phyloP scores from a whole-genome alignment of 768 basidiomycete genomes.

The Boletus sensibilis region DNA sequence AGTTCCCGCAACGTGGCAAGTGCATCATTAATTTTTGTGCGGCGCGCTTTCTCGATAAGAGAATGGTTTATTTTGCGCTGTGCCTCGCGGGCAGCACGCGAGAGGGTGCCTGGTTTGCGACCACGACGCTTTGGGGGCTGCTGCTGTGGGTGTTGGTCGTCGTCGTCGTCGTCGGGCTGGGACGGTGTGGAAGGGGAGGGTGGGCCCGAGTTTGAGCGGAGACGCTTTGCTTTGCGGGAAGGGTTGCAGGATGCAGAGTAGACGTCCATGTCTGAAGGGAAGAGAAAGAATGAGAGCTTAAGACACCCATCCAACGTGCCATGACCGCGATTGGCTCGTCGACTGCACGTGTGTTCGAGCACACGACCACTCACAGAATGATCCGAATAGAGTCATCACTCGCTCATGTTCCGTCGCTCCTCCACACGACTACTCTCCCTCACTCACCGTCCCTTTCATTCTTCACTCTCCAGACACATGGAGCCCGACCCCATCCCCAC shows the following conservation, averaged over 20 bases:
- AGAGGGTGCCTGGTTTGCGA: conserved; percentile 66
- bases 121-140: conserved; percentile 60
- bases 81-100: conserved; percentile 77
- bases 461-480: background rate
- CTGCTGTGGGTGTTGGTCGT: conserved; percentile 15
- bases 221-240: conserved; percentile 45
- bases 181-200: conserved; percentile 8
- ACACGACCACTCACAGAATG: too few species aligned
- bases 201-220: conserved; percentile 23
- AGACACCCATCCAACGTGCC: conserved; percentile 18
- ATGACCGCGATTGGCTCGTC: conserved; percentile 18
- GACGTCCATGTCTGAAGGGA: conserved; percentile 21
- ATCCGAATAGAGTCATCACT: too few species aligned
- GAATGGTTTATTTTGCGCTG: conserved; percentile 93
- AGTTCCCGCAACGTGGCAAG: conserved; percentile 73
- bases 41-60: conserved; percentile 88
- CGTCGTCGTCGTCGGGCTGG: conserved; percentile 29
- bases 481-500: background rate
- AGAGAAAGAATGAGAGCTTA: conserved; percentile 2
- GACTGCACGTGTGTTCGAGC: conserved; percentile 22
- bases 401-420: conserved; percentile 15
- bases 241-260: conserved; percentile 45
- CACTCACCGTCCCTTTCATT: background rate
- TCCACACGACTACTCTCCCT: background rate
- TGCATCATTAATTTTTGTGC: conserved; percentile 96